A percentile compares a stretch with the other conserved stretches of the same genome.
Conservation (phyloP, 768 basidiomycete genomes). For the Naganishia vishniacii region DNA sequence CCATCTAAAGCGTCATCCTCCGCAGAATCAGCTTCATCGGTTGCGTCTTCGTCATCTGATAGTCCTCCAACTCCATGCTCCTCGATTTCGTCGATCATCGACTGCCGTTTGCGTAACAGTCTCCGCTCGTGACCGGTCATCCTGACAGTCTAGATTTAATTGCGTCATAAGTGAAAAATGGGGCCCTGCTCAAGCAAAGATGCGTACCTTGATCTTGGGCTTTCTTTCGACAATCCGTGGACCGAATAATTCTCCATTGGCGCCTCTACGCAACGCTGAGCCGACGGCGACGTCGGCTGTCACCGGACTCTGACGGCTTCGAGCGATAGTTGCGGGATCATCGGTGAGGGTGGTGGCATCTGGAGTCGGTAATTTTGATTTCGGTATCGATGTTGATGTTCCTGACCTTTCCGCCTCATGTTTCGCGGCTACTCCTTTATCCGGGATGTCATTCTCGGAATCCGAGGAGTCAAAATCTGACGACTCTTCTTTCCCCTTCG, state of each 20-base stretch:
- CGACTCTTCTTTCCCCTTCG: slow-evolving; percentile 27
- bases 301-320: not conserved
- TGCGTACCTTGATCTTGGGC: slow-evolving; percentile 4
- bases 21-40: slow-evolving; percentile 25
- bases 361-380: not conserved
- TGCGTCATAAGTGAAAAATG: too few species aligned
- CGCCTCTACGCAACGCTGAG: slow-evolving; percentile 20
- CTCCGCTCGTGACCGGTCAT: slow-evolving; percentile 25
- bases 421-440: not conserved
- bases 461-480: slow-evolving; percentile 40
- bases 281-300: not conserved
- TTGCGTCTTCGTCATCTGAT: slow-evolving; percentile 26
- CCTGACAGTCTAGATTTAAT: slow-evolving; percentile 8
- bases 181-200: not conserved
- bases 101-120: slow-evolving; percentile 23
- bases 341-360: not conserved
- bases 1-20: slow-evolving; percentile 34
- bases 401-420: not conserved
- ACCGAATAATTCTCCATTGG: slow-evolving; percentile 20
- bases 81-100: slow-evolving; percentile 19
- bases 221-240: slow-evolving; percentile 18
- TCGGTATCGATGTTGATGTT: not conserved
- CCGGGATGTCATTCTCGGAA: slow-evolving; percentile 29
- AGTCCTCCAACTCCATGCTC: slow-evolving; percentile 24
- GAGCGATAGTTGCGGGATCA: not conserved